phyloP scores from a whole-genome alignment of 164 flowering plant genomes.

The Pachysandra terminalis region DNA sequence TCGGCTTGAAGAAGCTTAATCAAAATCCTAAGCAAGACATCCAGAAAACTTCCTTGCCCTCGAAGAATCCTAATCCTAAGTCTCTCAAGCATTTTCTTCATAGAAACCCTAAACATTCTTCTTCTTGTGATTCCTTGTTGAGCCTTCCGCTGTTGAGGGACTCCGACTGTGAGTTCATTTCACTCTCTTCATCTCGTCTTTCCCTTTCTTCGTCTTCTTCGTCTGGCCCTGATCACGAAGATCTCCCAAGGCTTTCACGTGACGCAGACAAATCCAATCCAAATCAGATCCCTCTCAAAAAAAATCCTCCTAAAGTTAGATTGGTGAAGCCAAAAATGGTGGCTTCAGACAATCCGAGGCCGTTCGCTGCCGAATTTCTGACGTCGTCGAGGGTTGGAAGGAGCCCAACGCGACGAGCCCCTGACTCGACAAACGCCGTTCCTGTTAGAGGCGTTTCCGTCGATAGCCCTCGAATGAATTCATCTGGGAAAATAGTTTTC shows the following conservation, averaged over 20 bases:
- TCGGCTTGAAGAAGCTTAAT: conserved; percentile 58
- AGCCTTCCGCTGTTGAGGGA: conserved; percentile 67
- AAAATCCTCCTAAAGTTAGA: conserved; percentile 39
- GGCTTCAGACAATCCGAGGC: conserved; percentile 16
- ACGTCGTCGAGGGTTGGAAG: conserved; percentile 32
- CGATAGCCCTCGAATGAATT: conserved; percentile 92
- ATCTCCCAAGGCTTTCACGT: conserved; percentile 66
- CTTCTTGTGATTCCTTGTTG: conserved; percentile 38
- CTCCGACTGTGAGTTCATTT: conserved; percentile 50
- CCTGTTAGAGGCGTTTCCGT: conserved; percentile 43
- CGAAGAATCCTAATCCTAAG: conserved; percentile 20
- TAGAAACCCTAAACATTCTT: conserved; percentile 45
- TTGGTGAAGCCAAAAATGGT: conserved; percentile 29
- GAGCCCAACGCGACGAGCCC: conserved; percentile 43
- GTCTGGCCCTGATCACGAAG: conserved; percentile 66
- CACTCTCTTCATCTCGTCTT: conserved; percentile 50
- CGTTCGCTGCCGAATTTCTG: background rate
- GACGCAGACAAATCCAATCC: conserved; percentile 53
- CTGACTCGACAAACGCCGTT: conserved; percentile 19
- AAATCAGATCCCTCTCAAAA: conserved; percentile 21
- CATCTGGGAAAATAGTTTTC: conserved; percentile 88
- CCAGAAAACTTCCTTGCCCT: conserved; percentile 22
- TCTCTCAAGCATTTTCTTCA: conserved; percentile 58
- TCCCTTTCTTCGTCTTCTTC: conserved; percentile 72
- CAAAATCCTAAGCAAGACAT: conserved; percentile 35